Conservation (phyloP, 257 asterid species). For the Rubia yunnanensis region DNA sequence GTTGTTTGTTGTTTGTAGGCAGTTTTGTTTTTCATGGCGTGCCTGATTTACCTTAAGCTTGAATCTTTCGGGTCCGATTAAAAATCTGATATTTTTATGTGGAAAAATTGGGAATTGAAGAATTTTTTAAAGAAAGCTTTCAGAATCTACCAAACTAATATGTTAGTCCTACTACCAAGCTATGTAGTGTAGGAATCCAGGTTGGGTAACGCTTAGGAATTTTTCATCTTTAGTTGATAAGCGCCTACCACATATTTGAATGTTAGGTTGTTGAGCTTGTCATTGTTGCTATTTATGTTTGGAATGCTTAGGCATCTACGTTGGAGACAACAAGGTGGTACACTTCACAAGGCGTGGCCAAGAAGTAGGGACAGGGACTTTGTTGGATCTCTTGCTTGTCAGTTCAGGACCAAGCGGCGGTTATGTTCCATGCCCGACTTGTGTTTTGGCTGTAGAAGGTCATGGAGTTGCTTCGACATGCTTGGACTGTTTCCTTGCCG, state of each 20-base stretch:
- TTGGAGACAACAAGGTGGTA: constrained; percentile 69
- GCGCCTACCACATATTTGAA: background rate
- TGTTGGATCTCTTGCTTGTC: constrained; percentile 53
- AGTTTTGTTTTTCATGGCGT: background rate
- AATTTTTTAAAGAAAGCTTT: background rate
- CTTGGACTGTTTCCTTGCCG: constrained; percentile 84
- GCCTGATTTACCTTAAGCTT: background rate
- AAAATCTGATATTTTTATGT: background rate
- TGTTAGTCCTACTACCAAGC: background rate
- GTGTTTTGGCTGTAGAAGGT: constrained; percentile 41
- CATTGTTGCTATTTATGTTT: background rate
- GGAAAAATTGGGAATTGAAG: background rate
- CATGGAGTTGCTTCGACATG: constrained; percentile 85
- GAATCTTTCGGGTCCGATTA: background rate
- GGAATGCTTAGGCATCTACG: constrained; percentile 47
- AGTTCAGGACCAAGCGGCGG: constrained; percentile 68
- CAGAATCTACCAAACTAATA: background rate
- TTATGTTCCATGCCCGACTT: constrained; percentile 54
- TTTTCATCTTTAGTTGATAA: background rate
- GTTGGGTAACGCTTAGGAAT: background rate
- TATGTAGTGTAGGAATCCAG: background rate
- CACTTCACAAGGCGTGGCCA: constrained; percentile 96
- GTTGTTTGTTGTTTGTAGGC: background rate
- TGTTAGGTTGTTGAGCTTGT: background rate
- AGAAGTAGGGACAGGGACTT: constrained; percentile 86